phyloP scores from a whole-genome alignment of 306 rosid genomes.

The Fragaria iinumae region DNA sequence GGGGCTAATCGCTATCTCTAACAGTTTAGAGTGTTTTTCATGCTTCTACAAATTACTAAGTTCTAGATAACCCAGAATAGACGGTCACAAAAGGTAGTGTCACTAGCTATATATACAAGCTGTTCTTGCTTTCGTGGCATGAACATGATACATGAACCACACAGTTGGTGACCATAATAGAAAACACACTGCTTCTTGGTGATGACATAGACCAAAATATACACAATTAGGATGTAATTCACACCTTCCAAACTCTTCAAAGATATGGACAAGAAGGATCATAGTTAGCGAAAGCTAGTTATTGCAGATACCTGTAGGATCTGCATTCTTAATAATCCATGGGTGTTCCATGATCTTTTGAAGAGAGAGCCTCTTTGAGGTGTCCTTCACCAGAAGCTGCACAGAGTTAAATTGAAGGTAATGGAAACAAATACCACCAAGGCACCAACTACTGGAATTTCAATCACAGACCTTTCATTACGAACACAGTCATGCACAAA shows the following conservation, averaged over 20 bases:
- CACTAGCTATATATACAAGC: too few relatives aligned
- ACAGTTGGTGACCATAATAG: too few relatives aligned
- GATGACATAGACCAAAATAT: too few relatives aligned
- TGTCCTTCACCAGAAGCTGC: constrained; percentile 85
- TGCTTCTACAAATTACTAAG: background rate
- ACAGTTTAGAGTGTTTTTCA: too few relatives aligned
- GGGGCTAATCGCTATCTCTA: background rate
- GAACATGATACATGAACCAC: too few relatives aligned
- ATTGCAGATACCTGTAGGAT: constrained; percentile 50
- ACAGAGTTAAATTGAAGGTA: constrained; percentile 3
- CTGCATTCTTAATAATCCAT: constrained; percentile 74
- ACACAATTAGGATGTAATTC: too few relatives aligned
- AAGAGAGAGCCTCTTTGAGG: constrained; percentile 72
- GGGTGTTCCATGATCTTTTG: constrained; percentile 80
- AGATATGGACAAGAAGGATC: background rate
- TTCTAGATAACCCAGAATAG: too few relatives aligned
- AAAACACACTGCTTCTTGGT: too few relatives aligned
- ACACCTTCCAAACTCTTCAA: too few relatives aligned
- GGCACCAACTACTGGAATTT: background rate
- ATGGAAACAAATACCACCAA: background rate
- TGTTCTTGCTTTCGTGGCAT: too few relatives aligned
- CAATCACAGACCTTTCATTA: background rate
- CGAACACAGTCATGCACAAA: background rate
- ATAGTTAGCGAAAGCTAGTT: constrained; percentile 25
- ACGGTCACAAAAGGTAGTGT: too few relatives aligned